These are phyloP conservation scores for Podospora pseudopauciseta DNA, from an alignment of 495 filamentous ascomycete genomes.

Conservation along the genomic window DNA sequence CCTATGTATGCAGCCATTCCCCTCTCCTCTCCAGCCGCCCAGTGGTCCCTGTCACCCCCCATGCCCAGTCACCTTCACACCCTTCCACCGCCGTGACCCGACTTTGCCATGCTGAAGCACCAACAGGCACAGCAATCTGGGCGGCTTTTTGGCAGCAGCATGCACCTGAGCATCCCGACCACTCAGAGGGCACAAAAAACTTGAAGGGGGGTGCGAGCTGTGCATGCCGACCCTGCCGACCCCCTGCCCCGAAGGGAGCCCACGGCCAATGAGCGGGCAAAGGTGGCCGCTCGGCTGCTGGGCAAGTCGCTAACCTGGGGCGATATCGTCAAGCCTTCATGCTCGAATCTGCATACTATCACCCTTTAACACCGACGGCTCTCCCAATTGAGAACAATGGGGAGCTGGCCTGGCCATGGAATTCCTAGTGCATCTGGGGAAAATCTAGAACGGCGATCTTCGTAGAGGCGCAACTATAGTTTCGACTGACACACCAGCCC, in stretches of 20 bases:
- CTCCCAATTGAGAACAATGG: constrained; percentile 11
- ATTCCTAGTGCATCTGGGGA: too few relatives aligned
- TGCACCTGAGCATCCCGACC: constrained; percentile 18
- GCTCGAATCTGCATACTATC: constrained; percentile 13
- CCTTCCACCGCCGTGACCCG: constrained; percentile 12
- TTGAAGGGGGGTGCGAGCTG: constrained; percentile 20
- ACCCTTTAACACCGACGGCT: constrained; percentile 1
- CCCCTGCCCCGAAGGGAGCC: constrained; percentile 24
- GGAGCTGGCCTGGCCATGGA: too few relatives aligned
- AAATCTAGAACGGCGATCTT: background rate
- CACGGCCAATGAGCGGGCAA: constrained; percentile 26
- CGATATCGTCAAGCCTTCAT: constrained; percentile 17
- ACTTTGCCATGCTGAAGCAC: constrained; percentile 15
- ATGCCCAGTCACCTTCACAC: constrained; percentile 22
- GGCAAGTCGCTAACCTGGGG: constrained; percentile 31
- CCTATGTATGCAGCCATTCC: constrained; percentile 22
- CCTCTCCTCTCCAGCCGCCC: constrained; percentile 31
- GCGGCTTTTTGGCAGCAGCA: constrained; percentile 26
- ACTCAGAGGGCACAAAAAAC: constrained; percentile 24
- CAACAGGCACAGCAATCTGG: constrained; percentile 25
- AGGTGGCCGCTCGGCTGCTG: constrained; percentile 29
- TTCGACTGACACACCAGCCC: background rate
- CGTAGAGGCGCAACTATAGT: background rate
- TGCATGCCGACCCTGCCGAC: constrained; percentile 32
- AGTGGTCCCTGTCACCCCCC: constrained; percentile 19